phyloP scores from a whole-genome alignment of 2,329 filamentous ascomycete species.

The Curvularia lunata region DNA sequence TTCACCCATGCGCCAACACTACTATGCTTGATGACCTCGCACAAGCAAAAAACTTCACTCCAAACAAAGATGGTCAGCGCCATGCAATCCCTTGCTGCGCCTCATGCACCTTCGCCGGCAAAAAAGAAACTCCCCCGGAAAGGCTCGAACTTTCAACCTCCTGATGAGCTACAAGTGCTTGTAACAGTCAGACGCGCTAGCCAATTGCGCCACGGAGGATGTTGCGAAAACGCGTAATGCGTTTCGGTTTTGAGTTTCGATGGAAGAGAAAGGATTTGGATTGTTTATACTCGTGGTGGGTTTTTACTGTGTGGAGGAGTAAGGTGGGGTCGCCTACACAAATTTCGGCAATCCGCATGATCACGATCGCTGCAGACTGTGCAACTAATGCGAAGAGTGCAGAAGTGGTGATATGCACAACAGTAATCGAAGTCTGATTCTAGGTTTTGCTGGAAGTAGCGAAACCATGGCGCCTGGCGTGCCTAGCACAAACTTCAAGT shows the following conservation, averaged over 20 bases:
- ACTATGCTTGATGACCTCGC: neutral
- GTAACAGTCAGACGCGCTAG: constrained; percentile 68
- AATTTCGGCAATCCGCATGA: no score
- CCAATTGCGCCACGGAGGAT: constrained; percentile 55
- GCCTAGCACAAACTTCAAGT: no score
- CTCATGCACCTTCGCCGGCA: neutral
- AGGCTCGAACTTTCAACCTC: constrained; percentile 38
- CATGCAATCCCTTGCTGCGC: neutral
- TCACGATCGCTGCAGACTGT: no score
- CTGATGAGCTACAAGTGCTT: constrained; percentile 36
- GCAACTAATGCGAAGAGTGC: no score
- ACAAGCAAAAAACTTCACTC: neutral
- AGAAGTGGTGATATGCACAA: no score
- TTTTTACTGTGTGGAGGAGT: neutral
- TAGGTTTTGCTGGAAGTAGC: no score
- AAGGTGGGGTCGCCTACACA: no score
- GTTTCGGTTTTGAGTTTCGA: no score
- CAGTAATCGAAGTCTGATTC: no score
- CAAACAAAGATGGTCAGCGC: neutral
- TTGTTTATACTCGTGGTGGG: no score
- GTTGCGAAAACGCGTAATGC: neutral
- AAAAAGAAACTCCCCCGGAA: constrained; percentile 27
- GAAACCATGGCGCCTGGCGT: no score
- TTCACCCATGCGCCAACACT: no score
- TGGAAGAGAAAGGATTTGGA: neutral